Conservation (phyloP, 1,139 yeast species). For the Arxiozyma heterogenica region DNA sequence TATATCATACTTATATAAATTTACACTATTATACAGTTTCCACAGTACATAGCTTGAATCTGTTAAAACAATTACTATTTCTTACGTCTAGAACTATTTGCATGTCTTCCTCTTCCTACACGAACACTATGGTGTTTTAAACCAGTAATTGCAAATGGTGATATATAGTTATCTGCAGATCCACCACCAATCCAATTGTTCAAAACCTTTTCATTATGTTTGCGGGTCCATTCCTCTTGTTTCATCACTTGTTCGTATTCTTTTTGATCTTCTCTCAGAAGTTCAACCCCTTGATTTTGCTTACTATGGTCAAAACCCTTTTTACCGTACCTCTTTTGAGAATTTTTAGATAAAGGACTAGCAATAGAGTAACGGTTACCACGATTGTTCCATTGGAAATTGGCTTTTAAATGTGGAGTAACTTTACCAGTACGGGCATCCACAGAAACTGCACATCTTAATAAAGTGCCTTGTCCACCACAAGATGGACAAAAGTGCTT, state of each 20-base stretch:
- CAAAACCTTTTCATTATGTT: slow-evolving; percentile 75
- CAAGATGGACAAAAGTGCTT: slow-evolving; percentile 83
- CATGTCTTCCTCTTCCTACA: slow-evolving; percentile 76
- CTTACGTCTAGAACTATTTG: slow-evolving; percentile 49
- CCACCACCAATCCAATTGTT: slow-evolving; percentile 89
- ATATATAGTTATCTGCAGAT: slow-evolving; percentile 78
- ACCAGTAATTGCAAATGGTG: slow-evolving; percentile 77
- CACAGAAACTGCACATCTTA: slow-evolving; percentile 85
- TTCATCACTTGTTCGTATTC: slow-evolving; percentile 85
- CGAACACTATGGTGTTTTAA: slow-evolving; percentile 59
- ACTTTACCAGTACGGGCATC: slow-evolving; percentile 71
- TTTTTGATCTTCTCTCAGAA: slow-evolving; percentile 85
- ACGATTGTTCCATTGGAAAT: slow-evolving; percentile 88
- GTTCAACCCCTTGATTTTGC: slow-evolving; percentile 12
- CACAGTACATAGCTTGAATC: no score
- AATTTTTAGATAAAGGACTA: slow-evolving; percentile 62
- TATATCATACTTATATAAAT: no score
- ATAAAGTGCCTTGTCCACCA: slow-evolving; percentile 87
- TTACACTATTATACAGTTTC: not conserved
- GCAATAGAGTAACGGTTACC: slow-evolving; percentile 77
- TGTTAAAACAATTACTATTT: slow-evolving; percentile 9
- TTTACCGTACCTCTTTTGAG: slow-evolving; percentile 53
- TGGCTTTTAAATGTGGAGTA: slow-evolving; percentile 82
- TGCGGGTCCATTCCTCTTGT: slow-evolving; percentile 79
- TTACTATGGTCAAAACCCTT: slow-evolving; percentile 65